Evolutionary conservation across 495 filamentous ascomycete genomes (phyloP), one percentile per base, ranked within the genome.

Genomic region (Daldinia vernicosa): DNA sequence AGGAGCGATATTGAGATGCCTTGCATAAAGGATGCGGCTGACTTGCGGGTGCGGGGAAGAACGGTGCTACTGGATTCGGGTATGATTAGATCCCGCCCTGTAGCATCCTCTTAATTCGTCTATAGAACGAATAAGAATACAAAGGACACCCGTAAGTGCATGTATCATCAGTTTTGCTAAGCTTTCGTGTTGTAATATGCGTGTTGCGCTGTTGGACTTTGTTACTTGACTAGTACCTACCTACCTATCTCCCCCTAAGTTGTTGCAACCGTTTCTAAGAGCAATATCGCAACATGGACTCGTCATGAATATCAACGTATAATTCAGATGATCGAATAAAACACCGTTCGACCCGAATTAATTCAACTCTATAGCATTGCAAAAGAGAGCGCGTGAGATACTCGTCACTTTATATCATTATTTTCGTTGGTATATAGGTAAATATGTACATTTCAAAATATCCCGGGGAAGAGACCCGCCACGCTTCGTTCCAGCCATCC

Each of bases 11-110:
- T 51, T 24, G 19, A 50, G 56, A 22, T 66, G 57, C 58, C 69
- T 63, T 62, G 35, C 63, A 59, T 62, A 22, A 26, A 63, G 33
- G 37, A 67, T 67, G 63, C 69, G 69, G 64, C 69, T 64, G 64
- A 68, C 64, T 45, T 59, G 19, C 17, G 64, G 30, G 63, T 72
- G 69, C 63, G 69, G 69, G 55, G 60, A 67, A 68, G 60, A 59
- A 12, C 43, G 56, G 8, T 51, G 24, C 43, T 15, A 53, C 32
- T 65, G 37, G 47, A 70, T 60, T 28, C 47, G 54, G 55, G 45
- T 52, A 65, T 58, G 43, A 40, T 72, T 67, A 67, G 64, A 60
- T 67, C 64, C 54, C 63, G 64, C 32, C 30, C 22, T 68, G 69
- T 55, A 72, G 11, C 58, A n/a, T 60, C 43, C 14, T 35, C 39